Evolutionary conservation across 257 asterid species (phyloP), one percentile per base, ranked within the genome.

Genomic region (Petrea volubilis): DNA sequence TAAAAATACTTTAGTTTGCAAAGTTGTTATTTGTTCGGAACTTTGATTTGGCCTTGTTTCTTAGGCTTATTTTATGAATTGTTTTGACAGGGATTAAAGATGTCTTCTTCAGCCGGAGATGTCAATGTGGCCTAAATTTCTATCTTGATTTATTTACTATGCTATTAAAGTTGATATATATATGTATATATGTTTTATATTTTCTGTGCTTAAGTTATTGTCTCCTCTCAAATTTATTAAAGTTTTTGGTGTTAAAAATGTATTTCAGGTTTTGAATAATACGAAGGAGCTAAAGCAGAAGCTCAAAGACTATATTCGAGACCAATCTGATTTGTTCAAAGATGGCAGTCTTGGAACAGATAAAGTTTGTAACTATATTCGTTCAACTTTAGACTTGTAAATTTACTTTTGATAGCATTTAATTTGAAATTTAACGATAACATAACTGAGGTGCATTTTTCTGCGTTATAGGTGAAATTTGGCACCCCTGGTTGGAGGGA

Each of bases 401-500:
- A 20, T 24, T n/a, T 33, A 7, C n/a, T 7, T 60, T 2, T 3
- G 2, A 11, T 15, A 20, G 44, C 25, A 2, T 1, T 46, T 46
- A 33, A n/a, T 10, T 2, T 67, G 13, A 25, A 17, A 6, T 52
- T 33, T 4, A 4, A 29, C 53, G 10, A 13, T 68, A n/a, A 11
- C 7, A 3, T 18, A 25, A 70, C 2, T 14, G 21, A 10, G 21
- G 31, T 27, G 41, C 23, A 33, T 40, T 25, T 12, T 52, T 38
- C 3, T 58, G 18, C 46, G 12, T 70, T 33, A 4, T 53, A 89
- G 96, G 87, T 89, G 58, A 86, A 81, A 79, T 60, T 86, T 0
- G 82, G 89, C 27, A 52, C 7, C 0, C 61, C 60, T 0, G 91
- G 96, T 13, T 89, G 85, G 80, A 81, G 47, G 59, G 82, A 80